Evolutionary conservation across 208 protist species (phyloP), one percentile per base, ranked within the genome.

Genomic region (Acanthamoeba culbertsoni): DNA sequence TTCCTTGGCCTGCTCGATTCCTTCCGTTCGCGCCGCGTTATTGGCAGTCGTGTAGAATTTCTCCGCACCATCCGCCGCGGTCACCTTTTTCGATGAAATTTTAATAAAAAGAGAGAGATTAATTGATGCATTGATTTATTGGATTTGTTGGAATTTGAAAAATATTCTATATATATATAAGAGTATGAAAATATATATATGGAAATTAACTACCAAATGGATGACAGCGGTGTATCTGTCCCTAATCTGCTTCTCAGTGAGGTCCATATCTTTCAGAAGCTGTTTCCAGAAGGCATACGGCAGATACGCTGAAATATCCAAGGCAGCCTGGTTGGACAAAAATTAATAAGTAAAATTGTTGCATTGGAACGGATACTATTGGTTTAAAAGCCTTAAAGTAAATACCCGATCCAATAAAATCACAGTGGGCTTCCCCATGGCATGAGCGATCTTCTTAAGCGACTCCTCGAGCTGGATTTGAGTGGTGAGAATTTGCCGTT

Each of bases 41-140:
- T 97, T 97, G 51, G 71, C 95, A 1, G 94, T 77, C 3, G 95
- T 97, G 95, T 98, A 98, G 90, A 91, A 96, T 18, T 84, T 59
- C 94, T 95, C 94, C 10, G 97, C 97, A 18, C 97, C 97, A 77
- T 95, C 93, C 23, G 97, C 97, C 31, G 97, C 96, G 12, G 97
- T 98, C 26, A 98, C 96, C 35, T 82, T 97, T 42, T 90, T 97
- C 96, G 10, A 62, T 31, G 53, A 14, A 62, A n/a, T n/a, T n/a
- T n/a, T n/a, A n/a, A n/a, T n/a, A n/a, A n/a, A n/a, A n/a, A n/a
- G n/a, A 97, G 23, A 23, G 14, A 59, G 51, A 14, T 14, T 59
- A 23, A 23, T 59, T 14, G 51, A 23, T 59, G 51, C 51, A 59
- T 14, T 14, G 14, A 23, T n/a, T 59, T 59, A 59, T 59, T 59